Evolutionary conservation across 108 stramenopile genomes (phyloP), one percentile per base, ranked within the genome.

Genomic region (Chaetoceros tenuissimus): DNA sequence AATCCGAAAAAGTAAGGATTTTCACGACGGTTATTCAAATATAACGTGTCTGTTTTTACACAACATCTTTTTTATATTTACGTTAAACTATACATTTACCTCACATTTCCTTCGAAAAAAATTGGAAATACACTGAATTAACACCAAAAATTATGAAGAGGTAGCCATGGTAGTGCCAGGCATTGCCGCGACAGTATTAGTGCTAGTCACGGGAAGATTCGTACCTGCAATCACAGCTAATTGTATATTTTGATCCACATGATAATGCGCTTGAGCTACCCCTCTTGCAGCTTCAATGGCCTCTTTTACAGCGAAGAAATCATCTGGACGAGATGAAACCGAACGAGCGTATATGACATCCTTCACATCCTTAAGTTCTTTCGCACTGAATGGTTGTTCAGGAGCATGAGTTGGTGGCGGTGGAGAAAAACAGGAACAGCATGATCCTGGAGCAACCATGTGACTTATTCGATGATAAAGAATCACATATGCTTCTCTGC

Each of bases 321-420:
- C 63, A 25, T 57, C 31, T 13, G 63, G 63, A 44, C 23, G 30
- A 18, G 53, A 21, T 16, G 63, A 23, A 25, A 63, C 54, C 7
- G 31, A 28, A 0, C 62, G 62, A 24, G 24, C 50, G 30, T 61
- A 47, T 30, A 61, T 2, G 17, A 61, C n/a, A 18, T 31, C 30
- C n/a, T 51, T 61, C 3, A 51, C 60, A 22, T 47, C 30, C 19
- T 61, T 50, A 28, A 29, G 23, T 31, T 61, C 60, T 28, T 26
- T 50, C 16, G 60, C 49, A 28, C 28, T 24, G 28, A 24, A 63
- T n/a, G n/a, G n/a, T n/a, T n/a, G n/a, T n/a, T n/a, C n/a, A n/a
- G n/a, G n/a, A n/a, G n/a, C n/a, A n/a, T n/a, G n/a, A n/a, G n/a
- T n/a, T n/a, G n/a, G n/a, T n/a, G n/a, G n/a, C n/a, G n/a, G 18